Base-by-base conservation (phyloP, 768 basidiomycete species). In the Pleurotus tuber-regium region DNA sequence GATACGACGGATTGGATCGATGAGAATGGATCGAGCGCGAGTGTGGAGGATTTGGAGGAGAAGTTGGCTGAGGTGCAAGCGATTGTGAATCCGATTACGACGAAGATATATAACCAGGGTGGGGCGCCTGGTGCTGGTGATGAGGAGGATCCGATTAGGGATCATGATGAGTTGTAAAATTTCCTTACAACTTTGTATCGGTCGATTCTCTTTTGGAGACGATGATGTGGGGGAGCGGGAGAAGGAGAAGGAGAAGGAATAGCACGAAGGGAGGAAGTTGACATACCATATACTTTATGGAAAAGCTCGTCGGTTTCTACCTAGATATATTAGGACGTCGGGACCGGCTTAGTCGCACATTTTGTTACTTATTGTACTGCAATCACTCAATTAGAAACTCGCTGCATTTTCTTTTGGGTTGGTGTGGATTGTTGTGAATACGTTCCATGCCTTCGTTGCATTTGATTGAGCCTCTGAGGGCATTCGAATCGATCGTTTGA, bases 1-100 rank as follows among this genome's bases (percentile, higher is more conserved):
- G 92, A 96, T 59, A 83, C 85, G 49, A 85, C 86, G 16, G 91
- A 92, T 51, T 98, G 94, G 94, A 82, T 96, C 50, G 95, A 98
- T 41, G 83, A 88, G 63, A 81, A 92, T 61, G 87, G 87, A 16
- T 71, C 79, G 31, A 72, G 72, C 6, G 95, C 95, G 19, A 77
- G 78, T 28, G 84, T 86, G 38, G 95, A 96, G 65, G 92, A 96
- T 52, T 73, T 94, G 19, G 94, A 98, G 66, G 95, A 97, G 77
- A 92, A 94, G 76, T 73, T 94, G 60, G 73, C 80, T 48, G 87
- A 89, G 70, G 76, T 92, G 23, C 90, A 92, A 64, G 71, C 77
- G 43, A 70, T 87, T 25, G 85, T 92, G 44, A 80, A 80, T 66
- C 93, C 93, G 46, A 93, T 95, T 69, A 91, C 92, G 47, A 80